Evolutionary conservation across 768 basidiomycete genomes (phyloP), one percentile per base, ranked within the genome.

Genomic region (Lactarius pseudohatsudake): DNA sequence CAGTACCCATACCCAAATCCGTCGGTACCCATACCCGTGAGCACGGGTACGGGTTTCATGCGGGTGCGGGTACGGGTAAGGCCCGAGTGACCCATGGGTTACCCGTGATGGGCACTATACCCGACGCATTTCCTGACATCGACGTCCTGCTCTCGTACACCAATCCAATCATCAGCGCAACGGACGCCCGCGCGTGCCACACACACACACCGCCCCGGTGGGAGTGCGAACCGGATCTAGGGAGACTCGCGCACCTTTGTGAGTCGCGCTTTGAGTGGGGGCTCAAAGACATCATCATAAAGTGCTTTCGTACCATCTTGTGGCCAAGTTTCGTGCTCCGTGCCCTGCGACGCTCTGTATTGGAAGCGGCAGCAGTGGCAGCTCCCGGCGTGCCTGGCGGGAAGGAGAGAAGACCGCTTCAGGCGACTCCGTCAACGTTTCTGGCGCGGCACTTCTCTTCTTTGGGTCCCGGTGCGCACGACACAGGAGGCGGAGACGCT

Each of bases 241-340:
- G 82, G 18, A 85, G 84, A 61, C 82, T 96, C 16, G 93, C 94
- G 0, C 84, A 79, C 11, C 80, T 88, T 3, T 96, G 94, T 77
- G 95, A 97, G 76, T 81, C 87, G 57, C 90, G 87, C 75, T 96
- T 96, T 69, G 94, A 96, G 74, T 96, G 94, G 94, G 94, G 94
- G 0, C 87, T 92, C 59, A 87, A 82, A 71, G 89, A 92, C 57
- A 80, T 86, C 2, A 92, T 96, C 63, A 82, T 91, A 70, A 92
- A 92, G 69, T 86, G 92, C 13, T 94, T 96, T 73, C 81, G 91
- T 72, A 91, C 86, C 0, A 83, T 93, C 3, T 82, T 95, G 20
- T 96, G 94, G 90, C 86, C 86, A 20, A 85, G 87, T 0, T 84
- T 86, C 9, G 81, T 91, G 10, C 78, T 91, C 61, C 83, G 91